Evolutionary conservation across 352 stramenopile genomes (phyloP).

Genomic region (Phytophthora aleatoria): DNA sequence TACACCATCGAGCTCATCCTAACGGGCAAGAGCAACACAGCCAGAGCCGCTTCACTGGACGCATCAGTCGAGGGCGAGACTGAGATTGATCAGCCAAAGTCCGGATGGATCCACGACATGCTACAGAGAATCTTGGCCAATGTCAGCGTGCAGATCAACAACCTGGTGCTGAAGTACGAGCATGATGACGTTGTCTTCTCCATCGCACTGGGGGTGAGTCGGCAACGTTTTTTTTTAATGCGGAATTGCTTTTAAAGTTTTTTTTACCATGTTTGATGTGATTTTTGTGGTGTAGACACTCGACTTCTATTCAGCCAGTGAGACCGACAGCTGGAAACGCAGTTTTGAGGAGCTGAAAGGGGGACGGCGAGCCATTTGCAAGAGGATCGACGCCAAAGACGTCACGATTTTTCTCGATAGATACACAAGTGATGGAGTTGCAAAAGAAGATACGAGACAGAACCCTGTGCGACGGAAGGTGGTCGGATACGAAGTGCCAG

Average conservation of each 20-base stretch:
- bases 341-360: slow-evolving; percentile 72
- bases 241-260: neutral
- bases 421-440: slow-evolving; percentile 64
- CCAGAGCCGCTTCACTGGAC: neutral
- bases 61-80: slow-evolving; percentile 8
- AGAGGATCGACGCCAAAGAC: slow-evolving; percentile 76
- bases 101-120: slow-evolving; percentile 78
- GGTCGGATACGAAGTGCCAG: slow-evolving; percentile 79
- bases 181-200: slow-evolving; percentile 88
- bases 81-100: slow-evolving; percentile 82
- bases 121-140: slow-evolving; percentile 86
- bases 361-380: slow-evolving; percentile 54
- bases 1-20: slow-evolving; percentile 91
- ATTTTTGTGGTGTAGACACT: slow-evolving; percentile 48
- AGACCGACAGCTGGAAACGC: slow-evolving; percentile 57
- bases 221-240: slow-evolving; percentile 1
- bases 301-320: slow-evolving; percentile 77
- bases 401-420: slow-evolving; percentile 86
- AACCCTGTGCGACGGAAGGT: slow-evolving; percentile 67
- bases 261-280: slow-evolving; percentile 2
- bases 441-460: slow-evolving; percentile 26
- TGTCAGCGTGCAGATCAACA: slow-evolving; percentile 85
- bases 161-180: slow-evolving; percentile 90
- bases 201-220: slow-evolving; percentile 69
- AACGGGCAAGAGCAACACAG: slow-evolving; percentile 48